Conservation (phyloP, 2,329 filamentous ascomycete species). For the Diaporthe citriasiana region DNA sequence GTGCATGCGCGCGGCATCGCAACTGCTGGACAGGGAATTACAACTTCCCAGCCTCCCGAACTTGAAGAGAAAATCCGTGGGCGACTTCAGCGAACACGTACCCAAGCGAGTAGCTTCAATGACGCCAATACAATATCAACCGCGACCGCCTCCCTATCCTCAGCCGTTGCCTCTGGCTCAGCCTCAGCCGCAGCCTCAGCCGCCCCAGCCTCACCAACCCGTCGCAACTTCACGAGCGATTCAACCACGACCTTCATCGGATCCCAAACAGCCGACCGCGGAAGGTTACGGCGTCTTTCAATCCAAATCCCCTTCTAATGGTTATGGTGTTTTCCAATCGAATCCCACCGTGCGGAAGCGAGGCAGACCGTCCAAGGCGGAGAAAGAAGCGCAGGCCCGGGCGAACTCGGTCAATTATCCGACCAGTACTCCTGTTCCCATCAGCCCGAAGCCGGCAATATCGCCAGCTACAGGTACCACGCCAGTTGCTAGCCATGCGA, state of each 20-base stretch:
- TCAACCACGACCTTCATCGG: constrained; percentile 50
- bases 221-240: constrained; percentile 46
- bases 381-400: constrained; percentile 49
- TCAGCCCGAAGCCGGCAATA: constrained; percentile 42
- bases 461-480: constrained; percentile 17
- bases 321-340: constrained; percentile 41
- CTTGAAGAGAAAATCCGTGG: constrained; percentile 51
- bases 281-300: constrained; percentile 38
- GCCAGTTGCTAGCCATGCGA: constrained; percentile 11
- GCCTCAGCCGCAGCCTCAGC: constrained; percentile 34
- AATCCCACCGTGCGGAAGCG: constrained; percentile 48
- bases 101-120: constrained; percentile 50
- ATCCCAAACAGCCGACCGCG: constrained; percentile 44
- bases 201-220: constrained; percentile 40
- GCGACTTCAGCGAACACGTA: constrained; percentile 50
- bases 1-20: constrained; percentile 50
- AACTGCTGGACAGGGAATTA: constrained; percentile 49
- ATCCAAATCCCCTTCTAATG: constrained; percentile 41
- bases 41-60: constrained; percentile 47
- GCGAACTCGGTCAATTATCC: constrained; percentile 43
- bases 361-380: constrained; percentile 53
- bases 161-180: constrained; percentile 33
- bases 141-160: constrained; percentile 32
- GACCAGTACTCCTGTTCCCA: constrained; percentile 46
- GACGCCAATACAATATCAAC: constrained; percentile 40